A percentile compares a stretch with the other conserved stretches of the same genome.
phyloP scores from a whole-genome alignment of 2,329 filamentous ascomycete species.

The Xylaria sp. region DNA sequence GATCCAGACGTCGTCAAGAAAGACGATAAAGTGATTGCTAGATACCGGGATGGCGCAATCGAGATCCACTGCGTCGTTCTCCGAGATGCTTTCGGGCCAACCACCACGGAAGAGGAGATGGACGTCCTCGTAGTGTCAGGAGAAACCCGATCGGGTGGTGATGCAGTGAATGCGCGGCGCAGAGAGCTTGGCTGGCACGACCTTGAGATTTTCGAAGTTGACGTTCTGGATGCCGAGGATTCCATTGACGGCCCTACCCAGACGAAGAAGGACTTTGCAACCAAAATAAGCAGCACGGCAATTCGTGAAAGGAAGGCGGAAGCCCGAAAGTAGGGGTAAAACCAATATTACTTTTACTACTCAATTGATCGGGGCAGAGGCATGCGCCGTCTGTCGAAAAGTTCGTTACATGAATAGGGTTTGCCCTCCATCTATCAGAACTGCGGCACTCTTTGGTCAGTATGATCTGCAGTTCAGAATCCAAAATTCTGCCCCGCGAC shows the following conservation, averaged over 20 bases:
- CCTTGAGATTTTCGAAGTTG: constrained; percentile 87
- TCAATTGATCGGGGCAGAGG: constrained; percentile 4
- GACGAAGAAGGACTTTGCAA: constrained; percentile 72
- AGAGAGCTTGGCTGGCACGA: constrained; percentile 77
- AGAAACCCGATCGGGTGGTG: constrained; percentile 86
- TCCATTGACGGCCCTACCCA: constrained; percentile 55
- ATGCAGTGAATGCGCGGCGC: constrained; percentile 86
- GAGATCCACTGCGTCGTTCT: constrained; percentile 84
- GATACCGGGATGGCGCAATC: constrained; percentile 68
- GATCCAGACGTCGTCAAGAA: constrained; percentile 51
- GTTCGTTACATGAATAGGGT: constrained; percentile 46
- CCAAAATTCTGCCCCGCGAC: not conserved
- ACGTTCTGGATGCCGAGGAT: constrained; percentile 79
- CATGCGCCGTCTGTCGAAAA: not conserved
- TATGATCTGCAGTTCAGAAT: constrained; percentile 2
- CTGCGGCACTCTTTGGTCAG: constrained; percentile 19
- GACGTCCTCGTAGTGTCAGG: constrained; percentile 85
- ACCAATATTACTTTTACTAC: constrained; percentile 2
- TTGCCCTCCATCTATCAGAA: constrained; percentile 70
- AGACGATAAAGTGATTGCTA: constrained; percentile 61
- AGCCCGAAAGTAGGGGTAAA: constrained; percentile 28
- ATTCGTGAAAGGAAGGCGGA: constrained; percentile 66
- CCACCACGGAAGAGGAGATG: constrained; percentile 82
- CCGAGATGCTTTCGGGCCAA: constrained; percentile 88
- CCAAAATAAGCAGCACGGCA: constrained; percentile 91